Evolutionary conservation across 2,329 filamentous ascomycete genomes (phyloP).

Genomic region (Xylariaceae sp.): DNA sequence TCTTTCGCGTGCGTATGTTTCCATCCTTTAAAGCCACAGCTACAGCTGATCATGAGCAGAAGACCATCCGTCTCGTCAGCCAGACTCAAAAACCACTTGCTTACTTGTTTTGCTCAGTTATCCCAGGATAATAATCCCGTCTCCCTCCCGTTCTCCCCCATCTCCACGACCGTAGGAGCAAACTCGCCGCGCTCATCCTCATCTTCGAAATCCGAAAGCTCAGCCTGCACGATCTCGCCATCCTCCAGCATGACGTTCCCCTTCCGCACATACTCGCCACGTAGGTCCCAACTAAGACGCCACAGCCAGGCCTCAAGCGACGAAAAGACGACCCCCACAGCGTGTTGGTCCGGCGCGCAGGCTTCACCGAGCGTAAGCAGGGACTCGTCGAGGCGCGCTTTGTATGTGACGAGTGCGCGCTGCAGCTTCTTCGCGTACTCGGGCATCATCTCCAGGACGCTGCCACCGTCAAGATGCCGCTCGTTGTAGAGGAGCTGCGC

Average conservation of each 20-base stretch:
- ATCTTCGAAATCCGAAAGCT: conserved; percentile 47
- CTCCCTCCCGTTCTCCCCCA: conserved; percentile 50
- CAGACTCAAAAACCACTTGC: no score
- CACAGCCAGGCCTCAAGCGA: conserved; percentile 46
- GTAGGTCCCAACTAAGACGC: conserved; percentile 44
- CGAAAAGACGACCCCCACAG: conserved; percentile 46
- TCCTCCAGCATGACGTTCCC: conserved; percentile 45
- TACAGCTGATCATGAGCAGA: no score
- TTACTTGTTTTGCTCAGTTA: no score
- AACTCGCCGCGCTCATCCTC: conserved; percentile 54
- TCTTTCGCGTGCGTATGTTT: no score
- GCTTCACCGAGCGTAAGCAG: conserved; percentile 34
- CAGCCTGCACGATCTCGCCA: conserved; percentile 46
- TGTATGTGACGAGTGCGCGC: conserved; percentile 50
- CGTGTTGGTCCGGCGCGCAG: conserved; percentile 38
- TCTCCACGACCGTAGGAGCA: conserved; percentile 48
- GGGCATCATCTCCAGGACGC: conserved; percentile 37
- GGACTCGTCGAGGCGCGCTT: conserved; percentile 47
- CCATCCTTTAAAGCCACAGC: no score
- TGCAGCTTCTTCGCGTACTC: conserved; percentile 36
- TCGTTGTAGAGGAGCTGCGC: conserved; percentile 54
- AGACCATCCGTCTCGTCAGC: no score
- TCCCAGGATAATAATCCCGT: conserved; percentile 49
- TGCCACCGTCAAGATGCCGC: conserved; percentile 44
- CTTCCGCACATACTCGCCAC: neutral